These are phyloP conservation scores for Nemania sp. DNA, from an alignment of 2,329 filamentous ascomycete genomes.

Conservation along the genomic window DNA sequence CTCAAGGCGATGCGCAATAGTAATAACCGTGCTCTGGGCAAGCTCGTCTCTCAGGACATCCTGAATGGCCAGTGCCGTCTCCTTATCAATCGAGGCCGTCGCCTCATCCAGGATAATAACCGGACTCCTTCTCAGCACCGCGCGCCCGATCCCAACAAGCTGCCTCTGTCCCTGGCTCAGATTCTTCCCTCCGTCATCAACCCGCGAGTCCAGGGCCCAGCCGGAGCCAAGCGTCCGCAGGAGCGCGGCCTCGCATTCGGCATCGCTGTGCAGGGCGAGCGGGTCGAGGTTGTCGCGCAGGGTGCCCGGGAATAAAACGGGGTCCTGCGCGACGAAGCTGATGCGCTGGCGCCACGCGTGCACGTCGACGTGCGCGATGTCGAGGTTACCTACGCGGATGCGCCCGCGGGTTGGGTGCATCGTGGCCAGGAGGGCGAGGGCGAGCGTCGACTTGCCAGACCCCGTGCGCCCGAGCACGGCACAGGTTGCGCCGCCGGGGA, in stretches of 20 bases:
- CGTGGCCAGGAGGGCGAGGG: conserved; percentile 68
- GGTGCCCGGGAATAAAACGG: conserved; percentile 70
- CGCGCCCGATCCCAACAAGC: conserved; percentile 70
- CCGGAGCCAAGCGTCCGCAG: conserved; percentile 67
- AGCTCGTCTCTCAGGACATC: conserved; percentile 68
- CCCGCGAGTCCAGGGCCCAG: conserved; percentile 62
- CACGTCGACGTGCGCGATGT: conserved; percentile 66
- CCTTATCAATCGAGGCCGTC: conserved; percentile 71
- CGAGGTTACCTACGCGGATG: conserved; percentile 66
- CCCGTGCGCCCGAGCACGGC: conserved; percentile 84
- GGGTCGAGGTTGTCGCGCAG: conserved; percentile 77
- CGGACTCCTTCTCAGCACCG: conserved; percentile 69
- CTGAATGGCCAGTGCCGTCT: conserved; percentile 70
- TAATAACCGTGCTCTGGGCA: conserved; percentile 69
- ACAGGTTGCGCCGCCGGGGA: conserved; percentile 73
- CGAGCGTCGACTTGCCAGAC: conserved; percentile 85
- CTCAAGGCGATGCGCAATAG: conserved; percentile 74
- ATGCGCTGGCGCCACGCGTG: conserved; percentile 67
- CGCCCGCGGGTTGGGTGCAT: conserved; percentile 63
- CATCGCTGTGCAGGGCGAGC: conserved; percentile 66
- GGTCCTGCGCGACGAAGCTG: conserved; percentile 74
- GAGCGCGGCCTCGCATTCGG: conserved; percentile 64
- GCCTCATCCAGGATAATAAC: conserved; percentile 74
- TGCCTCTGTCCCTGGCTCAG: conserved; percentile 73
- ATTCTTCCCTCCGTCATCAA: conserved; percentile 71